These are phyloP conservation scores for Macaranga tanarius DNA, from an alignment of 441 rosid genomes.

Conservation along the genomic window DNA sequence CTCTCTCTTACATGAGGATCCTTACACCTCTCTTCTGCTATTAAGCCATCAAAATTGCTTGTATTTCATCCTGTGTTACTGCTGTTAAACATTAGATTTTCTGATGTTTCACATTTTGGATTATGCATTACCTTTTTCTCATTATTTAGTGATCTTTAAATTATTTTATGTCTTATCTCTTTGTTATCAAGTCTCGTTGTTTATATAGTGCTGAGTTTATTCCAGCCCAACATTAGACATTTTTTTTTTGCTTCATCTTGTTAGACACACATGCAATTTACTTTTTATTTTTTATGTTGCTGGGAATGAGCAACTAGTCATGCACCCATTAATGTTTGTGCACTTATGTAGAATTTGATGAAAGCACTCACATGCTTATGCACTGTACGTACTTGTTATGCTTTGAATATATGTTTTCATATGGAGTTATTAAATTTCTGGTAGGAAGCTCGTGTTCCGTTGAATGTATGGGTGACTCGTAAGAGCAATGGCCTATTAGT, in stretches of 20 bases:
- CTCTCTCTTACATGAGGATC: not conserved
- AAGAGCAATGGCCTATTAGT: slow-evolving; percentile 66
- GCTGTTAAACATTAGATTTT: slow-evolving; percentile 1
- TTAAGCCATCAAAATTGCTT: too few relatives aligned
- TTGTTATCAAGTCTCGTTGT: not conserved
- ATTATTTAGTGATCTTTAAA: not conserved
- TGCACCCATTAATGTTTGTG: not conserved
- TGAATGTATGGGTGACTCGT: slow-evolving; percentile 84
- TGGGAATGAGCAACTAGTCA: not conserved
- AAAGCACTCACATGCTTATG: not conserved
- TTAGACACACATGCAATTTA: not conserved
- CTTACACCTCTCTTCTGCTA: too few relatives aligned
- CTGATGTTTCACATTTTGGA: slow-evolving; percentile 3
- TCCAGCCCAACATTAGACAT: not conserved
- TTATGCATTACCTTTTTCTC: not conserved
- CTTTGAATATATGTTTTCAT: slow-evolving; percentile 10
- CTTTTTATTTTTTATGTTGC: not conserved
- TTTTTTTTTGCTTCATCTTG: not conserved
- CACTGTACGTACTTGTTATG: not conserved
- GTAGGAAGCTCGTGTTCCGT: slow-evolving; percentile 86
- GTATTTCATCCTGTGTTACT: too few relatives aligned
- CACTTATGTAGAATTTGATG: not conserved
- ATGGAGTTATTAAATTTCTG: slow-evolving; percentile 20
- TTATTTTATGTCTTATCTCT: not conserved
- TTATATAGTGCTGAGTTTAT: not conserved